Conservation (phyloP, 2,329 filamentous ascomycete species). For the Paecilomyces sp. region DNA sequence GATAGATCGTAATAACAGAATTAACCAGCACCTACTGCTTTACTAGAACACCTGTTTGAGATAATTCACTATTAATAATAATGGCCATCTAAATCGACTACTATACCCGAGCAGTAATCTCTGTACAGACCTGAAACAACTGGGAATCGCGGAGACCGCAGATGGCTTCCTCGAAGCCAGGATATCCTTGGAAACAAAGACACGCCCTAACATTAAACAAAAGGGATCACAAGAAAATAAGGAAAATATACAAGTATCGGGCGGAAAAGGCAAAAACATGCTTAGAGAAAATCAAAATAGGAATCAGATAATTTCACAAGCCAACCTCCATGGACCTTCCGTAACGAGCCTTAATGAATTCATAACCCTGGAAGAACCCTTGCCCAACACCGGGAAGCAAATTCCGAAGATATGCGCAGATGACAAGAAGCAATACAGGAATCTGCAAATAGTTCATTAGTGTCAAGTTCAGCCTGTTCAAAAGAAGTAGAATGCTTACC, state of each 20-base stretch:
- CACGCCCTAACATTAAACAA: slow-evolving; percentile 28
- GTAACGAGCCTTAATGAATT: slow-evolving; percentile 30
- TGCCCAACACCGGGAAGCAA: slow-evolving; percentile 36
- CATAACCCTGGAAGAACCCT: slow-evolving; percentile 28
- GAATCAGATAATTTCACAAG: slow-evolving; percentile 18
- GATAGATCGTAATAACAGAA: too few relatives aligned
- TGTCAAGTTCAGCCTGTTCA: slow-evolving; percentile 2
- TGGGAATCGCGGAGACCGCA: background rate
- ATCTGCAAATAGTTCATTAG: slow-evolving; percentile 30
- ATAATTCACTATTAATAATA: background rate
- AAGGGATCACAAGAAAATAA: slow-evolving; percentile 10
- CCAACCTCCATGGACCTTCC: slow-evolving; percentile 23
- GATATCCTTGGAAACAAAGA: slow-evolving; percentile 4
- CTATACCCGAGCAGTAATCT: slow-evolving; percentile 2
- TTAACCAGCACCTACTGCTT: too few relatives aligned
- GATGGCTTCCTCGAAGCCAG: background rate
- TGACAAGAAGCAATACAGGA: slow-evolving; percentile 39
- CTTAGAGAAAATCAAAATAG: slow-evolving; percentile 4
- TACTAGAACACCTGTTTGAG: background rate
- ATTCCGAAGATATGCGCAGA: slow-evolving; percentile 39
- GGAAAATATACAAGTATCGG: slow-evolving; percentile 11
- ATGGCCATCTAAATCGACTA: slow-evolving; percentile 1
- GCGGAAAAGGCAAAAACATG: slow-evolving; percentile 9
- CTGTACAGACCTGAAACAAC: slow-evolving; percentile 1
- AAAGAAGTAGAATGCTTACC: slow-evolving; percentile 30